These are phyloP conservation scores for Crotalaria pallida DNA, from an alignment of 306 rosid genomes.

Conservation along the genomic window DNA sequence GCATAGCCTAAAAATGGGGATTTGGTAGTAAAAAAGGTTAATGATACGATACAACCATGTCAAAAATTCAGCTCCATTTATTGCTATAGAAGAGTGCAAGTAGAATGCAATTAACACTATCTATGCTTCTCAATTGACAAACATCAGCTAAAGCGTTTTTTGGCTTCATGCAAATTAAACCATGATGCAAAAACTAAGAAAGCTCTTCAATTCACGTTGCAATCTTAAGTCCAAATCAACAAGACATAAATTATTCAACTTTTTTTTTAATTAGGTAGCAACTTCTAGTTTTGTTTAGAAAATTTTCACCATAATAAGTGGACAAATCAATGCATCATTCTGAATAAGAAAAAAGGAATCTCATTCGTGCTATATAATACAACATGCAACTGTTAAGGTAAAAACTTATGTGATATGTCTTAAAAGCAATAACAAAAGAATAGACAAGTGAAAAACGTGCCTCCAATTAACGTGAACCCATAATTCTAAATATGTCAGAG, in stretches of 20 bases:
- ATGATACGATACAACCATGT: slow-evolving; percentile 1
- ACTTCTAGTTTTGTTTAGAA: not conserved
- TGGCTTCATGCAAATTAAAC: not conserved
- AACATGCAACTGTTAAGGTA: not conserved
- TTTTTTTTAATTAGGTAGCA: not conserved
- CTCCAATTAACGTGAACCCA: not conserved
- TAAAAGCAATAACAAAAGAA: not conserved
- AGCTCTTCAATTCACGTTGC: not conserved
- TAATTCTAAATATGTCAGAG: not conserved
- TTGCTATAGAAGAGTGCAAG: not conserved
- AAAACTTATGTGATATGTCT: not conserved
- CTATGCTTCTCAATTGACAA: not conserved
- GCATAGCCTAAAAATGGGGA: slow-evolving; percentile 58
- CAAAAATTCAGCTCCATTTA: not conserved
- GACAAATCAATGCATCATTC: not conserved
- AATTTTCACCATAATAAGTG: not conserved
- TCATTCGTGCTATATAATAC: not conserved
- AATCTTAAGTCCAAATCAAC: not conserved
- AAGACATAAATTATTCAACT: not conserved
- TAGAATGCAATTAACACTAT: not conserved
- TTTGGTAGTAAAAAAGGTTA: slow-evolving; percentile 5
- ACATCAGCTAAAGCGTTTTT: not conserved
- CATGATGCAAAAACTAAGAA: not conserved
- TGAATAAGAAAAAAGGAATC: not conserved
- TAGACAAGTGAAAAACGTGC: not conserved